phyloP scores from a whole-genome alignment of 1,284 basidiomycete genomes.

The Melampsora americana region DNA sequence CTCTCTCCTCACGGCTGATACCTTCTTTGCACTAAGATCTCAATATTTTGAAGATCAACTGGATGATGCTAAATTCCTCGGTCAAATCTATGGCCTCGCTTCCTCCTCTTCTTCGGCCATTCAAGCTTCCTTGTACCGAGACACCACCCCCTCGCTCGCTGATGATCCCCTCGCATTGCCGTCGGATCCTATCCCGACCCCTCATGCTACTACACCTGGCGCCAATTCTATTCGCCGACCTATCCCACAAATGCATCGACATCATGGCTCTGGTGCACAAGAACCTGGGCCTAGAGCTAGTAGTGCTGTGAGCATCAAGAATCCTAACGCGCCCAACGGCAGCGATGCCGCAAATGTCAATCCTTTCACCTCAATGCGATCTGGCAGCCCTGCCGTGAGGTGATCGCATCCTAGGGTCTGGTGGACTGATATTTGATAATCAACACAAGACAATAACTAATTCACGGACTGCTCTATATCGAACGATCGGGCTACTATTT shows the following conservation, averaged over 20 bases:
- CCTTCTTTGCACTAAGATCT: constrained; percentile 22
- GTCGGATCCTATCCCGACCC: constrained; percentile 29
- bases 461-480: background rate
- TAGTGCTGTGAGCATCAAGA: constrained; percentile 41
- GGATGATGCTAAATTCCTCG: constrained; percentile 34
- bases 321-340: constrained; percentile 38
- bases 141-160: constrained; percentile 25
- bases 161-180: constrained; percentile 38
- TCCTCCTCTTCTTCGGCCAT: constrained; percentile 16
- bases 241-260: constrained; percentile 11
- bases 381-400: constrained; percentile 34
- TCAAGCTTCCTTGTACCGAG: constrained; percentile 24
- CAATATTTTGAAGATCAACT: constrained; percentile 39
- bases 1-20: constrained; percentile 34
- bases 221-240: constrained; percentile 13
- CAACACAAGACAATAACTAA: background rate
- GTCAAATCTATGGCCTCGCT: constrained; percentile 39
- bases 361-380: constrained; percentile 23
- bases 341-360: constrained; percentile 9
- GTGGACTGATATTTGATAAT: background rate
- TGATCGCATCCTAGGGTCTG: background rate
- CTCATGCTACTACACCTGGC: background rate
- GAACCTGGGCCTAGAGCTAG: constrained; percentile 36
- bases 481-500: background rate
- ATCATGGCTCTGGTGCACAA: constrained; percentile 23